These are phyloP conservation scores for Colletotrichum limetticola DNA, from an alignment of 2,329 filamentous ascomycete species.

Conservation along the genomic window DNA sequence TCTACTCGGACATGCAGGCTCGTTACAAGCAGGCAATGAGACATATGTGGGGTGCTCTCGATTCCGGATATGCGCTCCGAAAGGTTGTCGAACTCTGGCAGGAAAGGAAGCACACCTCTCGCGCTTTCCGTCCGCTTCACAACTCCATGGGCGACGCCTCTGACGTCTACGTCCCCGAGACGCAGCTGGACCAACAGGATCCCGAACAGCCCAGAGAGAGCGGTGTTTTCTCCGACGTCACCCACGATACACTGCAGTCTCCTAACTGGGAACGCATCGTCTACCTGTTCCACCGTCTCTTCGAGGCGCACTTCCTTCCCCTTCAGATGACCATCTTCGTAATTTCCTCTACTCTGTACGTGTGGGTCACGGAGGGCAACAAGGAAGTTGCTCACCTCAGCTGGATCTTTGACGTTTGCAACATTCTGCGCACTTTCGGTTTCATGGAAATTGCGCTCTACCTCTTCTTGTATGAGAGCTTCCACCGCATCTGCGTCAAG, in stretches of 20 bases:
- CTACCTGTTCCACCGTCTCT: slow-evolving; percentile 73
- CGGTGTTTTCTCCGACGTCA: slow-evolving; percentile 66
- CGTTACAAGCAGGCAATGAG: slow-evolving; percentile 78
- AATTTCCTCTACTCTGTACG: slow-evolving; percentile 70
- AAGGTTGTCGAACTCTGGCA: slow-evolving; percentile 68
- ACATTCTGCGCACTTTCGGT: slow-evolving; percentile 67
- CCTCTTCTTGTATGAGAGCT: slow-evolving; percentile 74
- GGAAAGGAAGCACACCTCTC: slow-evolving; percentile 65
- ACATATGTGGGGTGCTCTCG: slow-evolving; percentile 81
- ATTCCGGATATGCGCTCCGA: slow-evolving; percentile 73
- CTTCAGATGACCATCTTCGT: slow-evolving; percentile 74
- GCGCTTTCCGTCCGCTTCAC: slow-evolving; percentile 67
- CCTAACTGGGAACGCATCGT: slow-evolving; percentile 67
- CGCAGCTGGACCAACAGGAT: slow-evolving; percentile 50
- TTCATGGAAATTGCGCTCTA: slow-evolving; percentile 72
- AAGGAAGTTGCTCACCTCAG: slow-evolving; percentile 63
- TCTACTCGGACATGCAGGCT: slow-evolving; percentile 68
- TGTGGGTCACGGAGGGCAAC: slow-evolving; percentile 61
- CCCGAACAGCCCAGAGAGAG: slow-evolving; percentile 55
- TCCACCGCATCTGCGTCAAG: slow-evolving; percentile 70
- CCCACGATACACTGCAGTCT: slow-evolving; percentile 59
- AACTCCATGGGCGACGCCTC: slow-evolving; percentile 57
- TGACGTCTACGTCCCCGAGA: slow-evolving; percentile 60
- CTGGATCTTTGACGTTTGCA: slow-evolving; percentile 71
- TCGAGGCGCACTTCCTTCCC: slow-evolving; percentile 79